Evolutionary conservation across 495 filamentous ascomycete genomes (phyloP).

Genomic region (Penicillium salamii): DNA sequence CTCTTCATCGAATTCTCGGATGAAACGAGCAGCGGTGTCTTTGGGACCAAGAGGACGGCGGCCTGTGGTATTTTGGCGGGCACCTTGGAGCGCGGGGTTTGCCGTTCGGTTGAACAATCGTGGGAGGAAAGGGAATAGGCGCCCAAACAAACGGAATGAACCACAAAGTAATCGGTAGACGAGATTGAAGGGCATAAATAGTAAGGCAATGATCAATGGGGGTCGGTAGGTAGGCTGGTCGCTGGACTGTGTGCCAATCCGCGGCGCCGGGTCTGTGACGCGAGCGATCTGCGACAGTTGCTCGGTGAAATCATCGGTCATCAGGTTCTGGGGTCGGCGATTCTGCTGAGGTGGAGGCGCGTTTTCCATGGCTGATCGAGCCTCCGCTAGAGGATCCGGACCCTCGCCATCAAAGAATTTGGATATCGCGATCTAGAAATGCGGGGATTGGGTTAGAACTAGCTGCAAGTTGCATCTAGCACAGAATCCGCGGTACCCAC

Average conservation of each 20-base stretch:
- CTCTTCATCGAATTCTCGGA: constrained; percentile 90
- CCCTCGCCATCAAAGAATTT: constrained; percentile 98
- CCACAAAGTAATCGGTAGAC: constrained; percentile 65
- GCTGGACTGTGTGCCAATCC: constrained; percentile 73
- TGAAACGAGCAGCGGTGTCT: constrained; percentile 85
- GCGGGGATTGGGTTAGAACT: no score
- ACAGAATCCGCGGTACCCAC: constrained; percentile 41
- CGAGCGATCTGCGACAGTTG: constrained; percentile 31
- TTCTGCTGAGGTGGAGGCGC: constrained; percentile 54
- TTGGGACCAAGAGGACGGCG: constrained; percentile 73
- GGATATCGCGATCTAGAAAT: constrained; percentile 80
- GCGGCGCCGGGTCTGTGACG: constrained; percentile 59
- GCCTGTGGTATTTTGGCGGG: constrained; percentile 62
- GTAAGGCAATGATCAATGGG: constrained; percentile 68
- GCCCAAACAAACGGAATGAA: constrained; percentile 62
- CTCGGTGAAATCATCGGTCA: constrained; percentile 61
- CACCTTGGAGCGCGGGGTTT: constrained; percentile 47
- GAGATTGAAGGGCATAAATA: constrained; percentile 80
- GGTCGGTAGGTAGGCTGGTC: constrained; percentile 61
- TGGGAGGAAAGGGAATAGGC: constrained; percentile 81
- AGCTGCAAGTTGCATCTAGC: no score
- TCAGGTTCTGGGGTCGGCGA: constrained; percentile 51
- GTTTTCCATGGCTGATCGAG: constrained; percentile 57
- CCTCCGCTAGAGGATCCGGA: constrained; percentile 76
- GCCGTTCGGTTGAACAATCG: constrained; percentile 55